Conservation (phyloP, 2,329 filamentous ascomycete species). For the Pyricularia sp. region DNA sequence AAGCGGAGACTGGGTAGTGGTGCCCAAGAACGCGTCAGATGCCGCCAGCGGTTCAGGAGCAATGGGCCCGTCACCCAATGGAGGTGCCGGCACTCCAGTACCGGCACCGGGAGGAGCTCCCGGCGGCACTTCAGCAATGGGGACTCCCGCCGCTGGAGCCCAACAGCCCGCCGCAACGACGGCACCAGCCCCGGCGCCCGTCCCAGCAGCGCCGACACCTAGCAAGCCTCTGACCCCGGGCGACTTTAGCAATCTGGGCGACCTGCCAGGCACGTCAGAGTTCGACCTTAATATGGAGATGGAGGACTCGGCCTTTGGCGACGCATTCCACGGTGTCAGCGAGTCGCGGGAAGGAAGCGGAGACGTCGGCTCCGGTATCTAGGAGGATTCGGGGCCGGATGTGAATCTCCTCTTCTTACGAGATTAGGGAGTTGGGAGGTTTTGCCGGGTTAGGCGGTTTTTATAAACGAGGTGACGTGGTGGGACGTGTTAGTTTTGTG, state of each 20-base stretch:
- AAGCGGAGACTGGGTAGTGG: slow-evolving; percentile 65
- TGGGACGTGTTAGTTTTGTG: neutral
- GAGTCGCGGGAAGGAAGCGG: slow-evolving; percentile 10
- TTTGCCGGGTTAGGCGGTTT: too few species aligned
- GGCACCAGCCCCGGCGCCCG: neutral
- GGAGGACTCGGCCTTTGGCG: slow-evolving; percentile 75
- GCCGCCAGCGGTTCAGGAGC: neutral
- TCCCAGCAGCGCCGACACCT: slow-evolving; percentile 17
- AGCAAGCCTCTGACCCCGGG: slow-evolving; percentile 35
- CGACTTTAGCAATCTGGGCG: slow-evolving; percentile 55
- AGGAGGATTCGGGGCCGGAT: neutral
- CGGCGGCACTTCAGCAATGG: neutral
- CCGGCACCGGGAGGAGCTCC: slow-evolving; percentile 10
- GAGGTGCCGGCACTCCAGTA: slow-evolving; percentile 11
- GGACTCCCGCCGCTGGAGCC: neutral
- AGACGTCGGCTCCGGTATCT: neutral
- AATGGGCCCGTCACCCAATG: slow-evolving; percentile 5
- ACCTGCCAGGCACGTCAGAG: slow-evolving; percentile 33
- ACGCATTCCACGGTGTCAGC: slow-evolving; percentile 64
- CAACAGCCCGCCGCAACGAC: neutral
- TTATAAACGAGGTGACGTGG: neutral
- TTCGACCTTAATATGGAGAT: slow-evolving; percentile 59
- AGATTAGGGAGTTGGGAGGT: neutral
- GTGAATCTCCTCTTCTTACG: neutral
- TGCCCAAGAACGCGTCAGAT: slow-evolving; percentile 43